Evolutionary conservation across 2,329 filamentous ascomycete species (phyloP), one percentile per base, ranked within the genome.

Genomic region (Cadophora luteo-olivacea): DNA sequence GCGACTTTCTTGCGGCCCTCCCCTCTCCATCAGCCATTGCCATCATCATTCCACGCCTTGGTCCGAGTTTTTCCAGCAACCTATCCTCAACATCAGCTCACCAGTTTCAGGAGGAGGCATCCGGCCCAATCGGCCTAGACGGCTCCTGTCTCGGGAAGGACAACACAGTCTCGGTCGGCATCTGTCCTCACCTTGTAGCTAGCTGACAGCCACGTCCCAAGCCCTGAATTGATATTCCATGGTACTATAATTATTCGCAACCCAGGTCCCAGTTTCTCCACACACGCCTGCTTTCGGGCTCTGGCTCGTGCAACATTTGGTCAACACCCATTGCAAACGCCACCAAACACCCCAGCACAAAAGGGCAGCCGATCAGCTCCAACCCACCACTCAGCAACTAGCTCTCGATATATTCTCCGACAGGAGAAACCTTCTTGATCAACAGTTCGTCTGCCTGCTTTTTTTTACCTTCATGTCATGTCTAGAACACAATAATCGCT

Each of bases 311-410:
- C 33, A 36, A 61, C 55, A 16, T 48, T 32, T n/a, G 22, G 16
- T 5, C 45, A n/a, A 52, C 33, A 58, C 64, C 51, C 63, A 22
- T 41, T 61, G 48, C 69, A 54, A 61, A 52, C 51, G 52, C 65
- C 65, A 45, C 38, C 22, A 19, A 32, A 55, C 51, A 66, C 41
- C 45, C 32, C 65, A 60, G 57, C 66, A 70, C 67, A 55, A 60
- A 67, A 68, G 67, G 65, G 63, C 70, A 73, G 68, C 70, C 72
- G 72, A 72, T 71, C 73, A 72, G 61, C 29, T 48, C 63, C 51
- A 57, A 48, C 49, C 33, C 67, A 65, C 72, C 67, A 73, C 49
- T 69, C 55, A 67, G 57, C 65, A 9, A 8, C 57, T 62, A 11
- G 55, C 54, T 61, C 48, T 60, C 36, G 52, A 55, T 66, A 54